Base-by-base conservation (phyloP, 768 basidiomycete genomes). In the Boletus rubropictus region DNA sequence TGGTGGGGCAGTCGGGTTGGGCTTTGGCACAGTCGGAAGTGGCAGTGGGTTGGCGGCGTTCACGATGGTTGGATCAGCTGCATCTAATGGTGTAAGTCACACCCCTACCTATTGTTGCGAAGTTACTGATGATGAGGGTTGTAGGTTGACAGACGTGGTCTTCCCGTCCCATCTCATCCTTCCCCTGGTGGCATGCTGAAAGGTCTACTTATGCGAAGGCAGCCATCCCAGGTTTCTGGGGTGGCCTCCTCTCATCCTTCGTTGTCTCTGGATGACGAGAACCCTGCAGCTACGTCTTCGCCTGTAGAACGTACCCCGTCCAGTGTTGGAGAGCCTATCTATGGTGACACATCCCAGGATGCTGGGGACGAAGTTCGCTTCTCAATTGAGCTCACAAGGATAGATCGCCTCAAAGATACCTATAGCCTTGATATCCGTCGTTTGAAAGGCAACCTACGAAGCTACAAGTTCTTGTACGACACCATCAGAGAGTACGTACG, bases 361-460 rank as follows among this genome's bases (percentile, higher is more conserved):
- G 80, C 81, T 17, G 92, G 92, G 25, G 95, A 95, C 57, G 96
- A 98, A 80, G 91, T 99, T 56, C 82, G 89, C 56, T 98, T 98
- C 74, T 89, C 83, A 11, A 86, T 97, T 52, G 96, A 99, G 72
- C 69, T 99, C 52, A 97, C 95, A 39, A 73, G 88, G 58, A 74
- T 99, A 58, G 86, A 90, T 66, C 81, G 91, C 52, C 75, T 98
- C 58, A 89, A 84, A 55, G 89, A 90, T 62, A 89, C 93, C 37
- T 94, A 86, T 67, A 86, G 86, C 67, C 74, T 98, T 58, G 94
- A 97, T 69, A 85, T 97, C 62, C 81, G 94, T 59, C 72, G 96
- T 54, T 64, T 97, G 61, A 93, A 95, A 67, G 96, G 96, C 24
- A 89, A 89, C 63, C 72, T 95, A 63, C 80, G 89, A 70, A 90